phyloP scores from a whole-genome alignment of 2,329 filamentous ascomycete genomes.

The Alternaria novae-zelandiae region DNA sequence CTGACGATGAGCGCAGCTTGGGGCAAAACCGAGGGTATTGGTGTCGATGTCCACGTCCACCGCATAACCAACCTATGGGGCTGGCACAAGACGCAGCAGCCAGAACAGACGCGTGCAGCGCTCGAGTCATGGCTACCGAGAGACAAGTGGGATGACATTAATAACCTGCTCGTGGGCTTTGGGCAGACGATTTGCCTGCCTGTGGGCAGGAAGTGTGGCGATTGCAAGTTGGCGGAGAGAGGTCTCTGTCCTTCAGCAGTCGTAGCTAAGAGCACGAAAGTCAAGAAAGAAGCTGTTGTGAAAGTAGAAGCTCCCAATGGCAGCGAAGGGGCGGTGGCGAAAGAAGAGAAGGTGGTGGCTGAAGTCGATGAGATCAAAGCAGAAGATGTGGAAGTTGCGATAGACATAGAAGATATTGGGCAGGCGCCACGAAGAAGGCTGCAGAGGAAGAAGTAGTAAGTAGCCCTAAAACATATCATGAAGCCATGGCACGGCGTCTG shows the following conservation, averaged over 20 bases:
- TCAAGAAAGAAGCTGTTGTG: constrained; percentile 51
- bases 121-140: constrained; percentile 83
- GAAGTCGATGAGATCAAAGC: constrained; percentile 31
- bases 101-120: constrained; percentile 79
- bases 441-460: constrained; percentile 3
- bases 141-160: constrained; percentile 91
- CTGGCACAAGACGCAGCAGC: constrained; percentile 81
- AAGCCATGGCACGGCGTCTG: neutral
- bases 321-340: constrained; percentile 27
- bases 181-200: constrained; percentile 88
- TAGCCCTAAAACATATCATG: neutral
- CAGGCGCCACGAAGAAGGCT: constrained; percentile 14
- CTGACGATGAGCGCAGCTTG: constrained; percentile 81
- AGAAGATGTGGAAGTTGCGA: constrained; percentile 27
- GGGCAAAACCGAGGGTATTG: constrained; percentile 77
- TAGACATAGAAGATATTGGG: constrained; percentile 47
- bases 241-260: constrained; percentile 72
- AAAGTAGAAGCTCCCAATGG: constrained; percentile 46
- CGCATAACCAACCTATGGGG: constrained; percentile 94
- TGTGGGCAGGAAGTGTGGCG: constrained; percentile 79
- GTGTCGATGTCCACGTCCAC: constrained; percentile 94
- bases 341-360: constrained; percentile 24
- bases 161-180: constrained; percentile 84
- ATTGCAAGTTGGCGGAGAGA: constrained; percentile 78
- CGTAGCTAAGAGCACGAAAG: constrained; percentile 58